Percentiles rank a stretch among this genome's conserved stretches.
Evolutionary conservation across 2,329 filamentous ascomycete species (phyloP).

Genomic region (Ophiostoma angusticollis): DNA sequence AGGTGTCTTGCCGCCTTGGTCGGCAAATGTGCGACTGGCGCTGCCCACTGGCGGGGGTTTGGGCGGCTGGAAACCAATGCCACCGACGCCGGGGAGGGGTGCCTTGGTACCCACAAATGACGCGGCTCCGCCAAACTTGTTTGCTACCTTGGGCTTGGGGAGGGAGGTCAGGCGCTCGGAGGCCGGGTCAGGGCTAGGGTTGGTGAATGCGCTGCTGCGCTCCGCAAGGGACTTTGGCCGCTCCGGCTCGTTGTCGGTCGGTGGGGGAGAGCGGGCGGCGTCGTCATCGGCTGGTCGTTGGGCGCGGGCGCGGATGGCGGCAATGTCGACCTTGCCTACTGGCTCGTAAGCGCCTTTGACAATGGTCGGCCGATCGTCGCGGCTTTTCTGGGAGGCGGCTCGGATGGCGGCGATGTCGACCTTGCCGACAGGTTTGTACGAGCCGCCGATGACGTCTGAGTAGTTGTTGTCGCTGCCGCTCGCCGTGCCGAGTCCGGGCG

Average conservation of each 20-base stretch:
- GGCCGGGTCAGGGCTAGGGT: too few species aligned
- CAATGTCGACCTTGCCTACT: constrained; percentile 92
- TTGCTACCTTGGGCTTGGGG: constrained; percentile 90
- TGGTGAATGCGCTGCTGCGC: constrained; percentile 59
- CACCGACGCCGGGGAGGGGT: constrained; percentile 56
- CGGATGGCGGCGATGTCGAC: constrained; percentile 93
- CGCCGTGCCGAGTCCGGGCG: constrained; percentile 37
- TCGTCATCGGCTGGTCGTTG: constrained; percentile 8
- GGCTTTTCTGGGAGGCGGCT: constrained; percentile 52
- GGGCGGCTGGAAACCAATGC: constrained; percentile 47
- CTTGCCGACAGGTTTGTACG: constrained; percentile 89
- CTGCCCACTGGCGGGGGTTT: constrained; percentile 55
- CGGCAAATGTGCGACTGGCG: constrained; percentile 86
- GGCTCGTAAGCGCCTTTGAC: constrained; percentile 94
- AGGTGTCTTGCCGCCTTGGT: constrained; percentile 88
- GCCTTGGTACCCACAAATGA: constrained; percentile 78
- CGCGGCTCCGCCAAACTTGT: constrained; percentile 63
- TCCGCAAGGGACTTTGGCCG: constrained; percentile 57
- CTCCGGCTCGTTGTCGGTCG: constrained; percentile 17
- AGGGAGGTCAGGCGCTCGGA: constrained; percentile 74
- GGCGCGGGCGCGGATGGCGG: constrained; percentile 57
- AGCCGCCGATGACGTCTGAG: constrained; percentile 63
- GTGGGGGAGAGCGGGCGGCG: background rate
- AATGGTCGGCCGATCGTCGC: constrained; percentile 67
- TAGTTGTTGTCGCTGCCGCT: constrained; percentile 29